Evolutionary conservation across 2,329 filamentous ascomycete genomes (phyloP).

Genomic region (Pseudocercospora eumusae): DNA sequence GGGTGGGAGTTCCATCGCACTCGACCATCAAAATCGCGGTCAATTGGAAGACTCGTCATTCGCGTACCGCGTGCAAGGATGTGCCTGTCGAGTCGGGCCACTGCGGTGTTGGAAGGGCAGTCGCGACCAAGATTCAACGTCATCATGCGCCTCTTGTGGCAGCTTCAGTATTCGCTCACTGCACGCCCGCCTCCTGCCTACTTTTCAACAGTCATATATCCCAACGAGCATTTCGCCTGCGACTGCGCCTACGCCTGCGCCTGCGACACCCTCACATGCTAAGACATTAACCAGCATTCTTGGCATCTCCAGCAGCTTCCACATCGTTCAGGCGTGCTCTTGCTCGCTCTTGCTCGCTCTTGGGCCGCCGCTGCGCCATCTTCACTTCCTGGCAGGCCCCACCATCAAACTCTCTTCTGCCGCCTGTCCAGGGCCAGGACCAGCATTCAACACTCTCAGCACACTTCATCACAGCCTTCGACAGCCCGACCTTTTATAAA

Average conservation of each 20-base stretch:
- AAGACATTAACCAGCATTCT: background rate
- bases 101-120: conserved; percentile 1
- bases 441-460: conserved; percentile 9
- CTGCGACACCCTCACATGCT: conserved; percentile 1
- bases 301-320: background rate
- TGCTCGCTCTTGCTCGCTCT: background rate
- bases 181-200: background rate
- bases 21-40: background rate
- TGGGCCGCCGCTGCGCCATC: conserved; percentile 5
- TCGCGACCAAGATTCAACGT: conserved; percentile 3
- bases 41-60: background rate
- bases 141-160: background rate
- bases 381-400: conserved; percentile 10
- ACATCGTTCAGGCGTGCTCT: background rate
- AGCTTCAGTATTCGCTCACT: background rate
- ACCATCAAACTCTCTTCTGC: conserved; percentile 9
- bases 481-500: conserved; percentile 6
- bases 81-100: conserved; percentile 1
- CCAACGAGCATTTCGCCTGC: background rate
- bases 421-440: conserved; percentile 4
- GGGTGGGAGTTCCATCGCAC: background rate
- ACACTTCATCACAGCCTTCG: conserved; percentile 3
- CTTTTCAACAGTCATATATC: background rate
- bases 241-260: too few species aligned
- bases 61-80: conserved; percentile 5